phyloP scores from a whole-genome alignment of 2,329 filamentous ascomycete species.

The Alternaria viburni region DNA sequence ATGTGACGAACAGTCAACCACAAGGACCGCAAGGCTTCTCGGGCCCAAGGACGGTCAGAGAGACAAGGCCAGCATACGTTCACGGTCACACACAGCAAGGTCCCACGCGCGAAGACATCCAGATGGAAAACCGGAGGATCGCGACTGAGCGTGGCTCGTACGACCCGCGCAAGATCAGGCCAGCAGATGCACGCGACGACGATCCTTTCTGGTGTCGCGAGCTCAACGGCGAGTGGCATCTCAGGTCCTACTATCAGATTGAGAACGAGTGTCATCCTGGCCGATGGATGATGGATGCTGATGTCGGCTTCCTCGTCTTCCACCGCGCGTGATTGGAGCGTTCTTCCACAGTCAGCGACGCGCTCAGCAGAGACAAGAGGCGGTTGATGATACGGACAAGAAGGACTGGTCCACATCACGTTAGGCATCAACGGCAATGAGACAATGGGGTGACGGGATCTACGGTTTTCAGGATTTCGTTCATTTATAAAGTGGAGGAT shows the following conservation, averaged over 20 bases:
- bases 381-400: background rate
- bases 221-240: conserved; percentile 44
- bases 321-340: conserved; percentile 28
- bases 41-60: conserved; percentile 8
- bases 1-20: conserved; percentile 32
- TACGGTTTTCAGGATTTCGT: background rate
- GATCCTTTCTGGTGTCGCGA: conserved; percentile 49
- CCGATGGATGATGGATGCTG: conserved; percentile 44
- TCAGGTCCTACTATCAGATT: conserved; percentile 46
- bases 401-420: background rate
- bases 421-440: background rate
- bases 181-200: conserved; percentile 40
- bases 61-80: conserved; percentile 20
- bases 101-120: conserved; percentile 32
- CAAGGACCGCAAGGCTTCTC: conserved; percentile 4
- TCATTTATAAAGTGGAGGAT: background rate
- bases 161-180: conserved; percentile 37
- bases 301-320: conserved; percentile 43
- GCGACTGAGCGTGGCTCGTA: conserved; percentile 44
- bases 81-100: conserved; percentile 9
- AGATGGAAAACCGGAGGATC: conserved; percentile 38
- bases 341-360: background rate
- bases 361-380: background rate
- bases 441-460: background rate
- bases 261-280: conserved; percentile 48